Conservation (phyloP, 257 asterid species). For the Nicotiana benthamiana region DNA sequence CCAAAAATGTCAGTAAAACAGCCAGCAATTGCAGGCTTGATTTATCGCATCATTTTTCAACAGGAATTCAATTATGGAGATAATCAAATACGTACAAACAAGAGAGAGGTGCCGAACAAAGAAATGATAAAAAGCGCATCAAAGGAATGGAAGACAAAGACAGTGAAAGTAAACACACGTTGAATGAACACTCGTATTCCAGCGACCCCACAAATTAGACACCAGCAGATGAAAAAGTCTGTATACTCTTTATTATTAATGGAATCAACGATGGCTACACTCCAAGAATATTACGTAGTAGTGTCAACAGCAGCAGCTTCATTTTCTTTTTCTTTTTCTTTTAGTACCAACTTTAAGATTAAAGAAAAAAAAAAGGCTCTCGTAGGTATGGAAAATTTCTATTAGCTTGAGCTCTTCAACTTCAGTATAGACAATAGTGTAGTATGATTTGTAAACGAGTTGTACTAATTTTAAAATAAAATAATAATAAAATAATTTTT, state of each 20-base stretch:
- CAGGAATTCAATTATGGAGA: neutral
- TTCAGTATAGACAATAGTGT: too few species aligned
- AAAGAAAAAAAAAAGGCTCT: too few species aligned
- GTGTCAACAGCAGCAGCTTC: neutral
- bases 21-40: slow-evolving; percentile 33
- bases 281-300: neutral
- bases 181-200: neutral
- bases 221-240: neutral
- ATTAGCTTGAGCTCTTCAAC: too few species aligned
- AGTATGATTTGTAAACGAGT: too few species aligned
- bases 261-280: neutral
- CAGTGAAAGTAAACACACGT: slow-evolving; percentile 12
- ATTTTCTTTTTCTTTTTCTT: too few species aligned
- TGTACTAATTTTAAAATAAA: too few species aligned
- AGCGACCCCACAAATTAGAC: neutral
- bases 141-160: slow-evolving; percentile 8
- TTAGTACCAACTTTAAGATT: too few species aligned
- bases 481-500: too few species aligned
- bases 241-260: neutral
- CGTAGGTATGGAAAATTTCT: too few species aligned
- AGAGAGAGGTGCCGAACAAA: slow-evolving; percentile 3
- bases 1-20: slow-evolving; percentile 25
- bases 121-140: slow-evolving; percentile 12
- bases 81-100: slow-evolving; percentile 7
- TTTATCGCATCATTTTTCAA: neutral